Evolutionary conservation across 345 rosid genomes (phyloP), one percentile per base, ranked within the genome.

Genomic region (Sonneratia alba): DNA sequence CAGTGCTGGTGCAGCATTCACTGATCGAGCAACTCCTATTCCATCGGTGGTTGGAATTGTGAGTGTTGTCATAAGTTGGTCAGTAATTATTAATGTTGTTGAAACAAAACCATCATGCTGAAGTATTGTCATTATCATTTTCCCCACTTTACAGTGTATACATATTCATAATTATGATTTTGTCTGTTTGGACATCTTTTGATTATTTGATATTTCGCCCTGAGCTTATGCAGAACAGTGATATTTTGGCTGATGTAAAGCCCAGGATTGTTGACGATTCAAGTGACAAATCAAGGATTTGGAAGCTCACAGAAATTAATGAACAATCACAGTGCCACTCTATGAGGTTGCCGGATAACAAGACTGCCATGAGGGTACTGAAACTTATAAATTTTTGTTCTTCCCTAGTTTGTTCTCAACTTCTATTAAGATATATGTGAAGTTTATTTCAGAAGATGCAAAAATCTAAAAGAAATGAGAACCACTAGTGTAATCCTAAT

Each of bases 221-320:
- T 76, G 79, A 68, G 62, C 70, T 69, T 76, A 53, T 83, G 76
- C 77, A 90, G 90, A 84, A 62, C 72, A 80, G 69, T 51, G 95
- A 86, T 63, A 78, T 68, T 77, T 72, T 90, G 80, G 86, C 65
- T 42, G 87, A 90, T 62, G 86, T 73, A 70, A 89, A 92, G 75
- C 91, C 98, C 37, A 84, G 86, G 81, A 80, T 86, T 81, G 82
- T 81, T 43, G 89, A 90, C 47, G 87, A 88, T 73, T 73, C 85
- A 3, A 19, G 75, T 69, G 96, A 81, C 74, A 86, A 87, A 73
- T 81, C 93, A 70, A 80, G 84, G 76, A 83, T 81, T 67, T 87
- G 95, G 91, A 85, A 88, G 77, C 77, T 75, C 67, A 90, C 84
- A 70, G 98, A 90, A 85, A 89, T 92, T 69, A 88, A 78, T 77